Conservation (phyloP, 331 rosid genomes). For the Pyracantha coccinea region DNA sequence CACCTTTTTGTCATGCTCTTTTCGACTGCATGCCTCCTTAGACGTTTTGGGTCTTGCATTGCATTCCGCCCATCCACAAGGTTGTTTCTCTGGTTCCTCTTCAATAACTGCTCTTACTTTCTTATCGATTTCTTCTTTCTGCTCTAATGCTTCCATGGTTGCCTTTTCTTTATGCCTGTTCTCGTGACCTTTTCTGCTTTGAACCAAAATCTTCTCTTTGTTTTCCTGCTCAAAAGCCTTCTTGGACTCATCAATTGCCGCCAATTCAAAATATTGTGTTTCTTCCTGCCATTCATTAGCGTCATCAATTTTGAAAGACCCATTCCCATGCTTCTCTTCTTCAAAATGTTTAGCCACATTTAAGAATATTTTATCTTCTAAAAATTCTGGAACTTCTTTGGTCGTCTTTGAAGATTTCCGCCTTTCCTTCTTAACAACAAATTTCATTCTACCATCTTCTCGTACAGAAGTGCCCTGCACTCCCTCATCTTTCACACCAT, state of each 20-base stretch:
- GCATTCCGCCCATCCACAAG: conserved; percentile 29
- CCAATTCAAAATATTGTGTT: conserved; percentile 74
- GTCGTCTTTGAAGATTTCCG: conserved; percentile 34
- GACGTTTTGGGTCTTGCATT: conserved; percentile 29
- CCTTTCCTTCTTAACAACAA: conserved; percentile 42
- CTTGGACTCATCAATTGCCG: conserved; percentile 49
- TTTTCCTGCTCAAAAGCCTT: conserved; percentile 33
- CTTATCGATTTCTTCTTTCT: conserved; percentile 25
- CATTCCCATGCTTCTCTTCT: conserved; percentile 31
- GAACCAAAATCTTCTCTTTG: conserved; percentile 26
- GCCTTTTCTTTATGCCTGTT: conserved; percentile 29
- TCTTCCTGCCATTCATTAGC: conserved; percentile 73
- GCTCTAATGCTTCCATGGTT: conserved; percentile 28
- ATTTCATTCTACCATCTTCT: conserved; percentile 25
- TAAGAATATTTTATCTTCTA: conserved; percentile 28
- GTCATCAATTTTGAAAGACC: conserved; percentile 38
- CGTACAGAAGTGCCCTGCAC: conserved; percentile 25
- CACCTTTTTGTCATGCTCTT: conserved; percentile 38
- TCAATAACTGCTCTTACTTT: conserved; percentile 23
- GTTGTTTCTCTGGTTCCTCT: conserved; percentile 33
- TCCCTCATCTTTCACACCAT: conserved; percentile 32
- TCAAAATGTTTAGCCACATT: conserved; percentile 17
- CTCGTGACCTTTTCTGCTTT: conserved; percentile 28
- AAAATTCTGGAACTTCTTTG: conserved; percentile 28
- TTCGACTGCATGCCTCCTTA: conserved; percentile 26